phyloP scores from a whole-genome alignment of 192 early-diverging fungal species.

The Spizellomyces sp. region DNA sequence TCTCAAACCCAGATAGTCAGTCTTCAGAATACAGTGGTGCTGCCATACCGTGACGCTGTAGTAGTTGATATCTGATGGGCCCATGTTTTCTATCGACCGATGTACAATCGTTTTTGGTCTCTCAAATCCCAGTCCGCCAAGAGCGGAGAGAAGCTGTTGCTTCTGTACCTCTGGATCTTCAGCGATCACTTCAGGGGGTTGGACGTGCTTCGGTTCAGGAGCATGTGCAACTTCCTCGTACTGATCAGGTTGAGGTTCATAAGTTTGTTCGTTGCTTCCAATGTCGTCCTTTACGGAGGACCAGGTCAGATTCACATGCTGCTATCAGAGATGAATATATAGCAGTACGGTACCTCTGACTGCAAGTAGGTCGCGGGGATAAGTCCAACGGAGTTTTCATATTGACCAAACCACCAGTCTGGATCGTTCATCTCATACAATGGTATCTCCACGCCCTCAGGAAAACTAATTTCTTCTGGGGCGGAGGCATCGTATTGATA shows the following conservation, averaged over 20 bases:
- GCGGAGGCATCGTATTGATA: conserved; percentile 53
- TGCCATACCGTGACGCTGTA: conserved; percentile 31
- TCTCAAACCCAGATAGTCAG: neutral
- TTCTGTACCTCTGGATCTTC: conserved; percentile 45
- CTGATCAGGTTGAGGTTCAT: neutral
- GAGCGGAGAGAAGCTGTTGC: conserved; percentile 40
- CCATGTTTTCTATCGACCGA: conserved; percentile 36
- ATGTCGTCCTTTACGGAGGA: neutral
- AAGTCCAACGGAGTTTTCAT: conserved; percentile 76
- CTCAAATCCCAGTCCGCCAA: conserved; percentile 44
- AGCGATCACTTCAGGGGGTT: neutral
- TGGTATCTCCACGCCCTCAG: conserved; percentile 47
- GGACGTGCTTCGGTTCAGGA: neutral
- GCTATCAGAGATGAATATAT: neutral
- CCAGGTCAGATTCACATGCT: neutral
- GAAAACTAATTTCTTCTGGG: conserved; percentile 55
- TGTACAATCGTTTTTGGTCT: conserved; percentile 15
- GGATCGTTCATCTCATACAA: conserved; percentile 84
- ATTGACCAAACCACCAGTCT: conserved; percentile 90
- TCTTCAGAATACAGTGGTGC: neutral
- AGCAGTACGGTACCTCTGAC: neutral
- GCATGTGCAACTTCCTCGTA: neutral
- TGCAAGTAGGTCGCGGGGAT: conserved; percentile 89
- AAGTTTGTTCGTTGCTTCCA: neutral
- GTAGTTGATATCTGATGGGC: conserved; percentile 36